Percentiles rank a stretch among this genome's conserved stretches.
Evolutionary conservation across 352 stramenopile species (phyloP).

Genomic region (Pythium phragmiticola): DNA sequence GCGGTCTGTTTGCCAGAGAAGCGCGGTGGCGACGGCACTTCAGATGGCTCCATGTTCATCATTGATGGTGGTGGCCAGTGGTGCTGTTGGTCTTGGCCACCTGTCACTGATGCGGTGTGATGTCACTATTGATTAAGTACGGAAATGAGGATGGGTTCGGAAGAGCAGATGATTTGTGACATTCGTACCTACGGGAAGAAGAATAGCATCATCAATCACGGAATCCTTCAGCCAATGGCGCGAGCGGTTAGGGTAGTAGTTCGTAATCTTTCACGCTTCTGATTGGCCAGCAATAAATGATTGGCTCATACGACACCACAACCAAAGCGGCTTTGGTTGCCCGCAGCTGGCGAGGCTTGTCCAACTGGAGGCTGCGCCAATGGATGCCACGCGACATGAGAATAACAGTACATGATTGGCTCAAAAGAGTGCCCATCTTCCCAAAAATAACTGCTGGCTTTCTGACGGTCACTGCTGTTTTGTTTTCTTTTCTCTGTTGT

Average conservation of each 20-base stretch:
- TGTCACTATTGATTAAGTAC: background rate
- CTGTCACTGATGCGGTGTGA: background rate
- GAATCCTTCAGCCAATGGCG: too few species aligned
- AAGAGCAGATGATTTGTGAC: background rate
- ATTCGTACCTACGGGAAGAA: constrained; percentile 8
- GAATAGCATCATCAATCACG: constrained; percentile 16
- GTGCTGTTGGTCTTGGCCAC: background rate
- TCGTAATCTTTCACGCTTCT: constrained; percentile 21
- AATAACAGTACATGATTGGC: constrained; percentile 3
- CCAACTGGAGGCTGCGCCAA: constrained; percentile 16
- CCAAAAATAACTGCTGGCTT: constrained; percentile 8
- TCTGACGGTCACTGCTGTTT: constrained; percentile 13
- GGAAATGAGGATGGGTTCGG: too few species aligned
- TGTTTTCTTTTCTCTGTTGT: constrained; percentile 5
- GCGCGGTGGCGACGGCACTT: constrained; percentile 31
- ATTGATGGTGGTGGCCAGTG: background rate
- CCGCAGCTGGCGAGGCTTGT: background rate
- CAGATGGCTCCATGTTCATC: constrained; percentile 28
- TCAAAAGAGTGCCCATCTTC: background rate
- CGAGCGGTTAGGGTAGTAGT: constrained; percentile 8
- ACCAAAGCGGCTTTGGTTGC: background rate
- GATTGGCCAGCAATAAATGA: constrained; percentile 27
- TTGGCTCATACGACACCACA: constrained; percentile 28
- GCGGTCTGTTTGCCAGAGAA: constrained; percentile 57
- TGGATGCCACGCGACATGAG: constrained; percentile 13